Conservation (phyloP, 1,139 yeast species). For the Pichia sorboxylosa region DNA sequence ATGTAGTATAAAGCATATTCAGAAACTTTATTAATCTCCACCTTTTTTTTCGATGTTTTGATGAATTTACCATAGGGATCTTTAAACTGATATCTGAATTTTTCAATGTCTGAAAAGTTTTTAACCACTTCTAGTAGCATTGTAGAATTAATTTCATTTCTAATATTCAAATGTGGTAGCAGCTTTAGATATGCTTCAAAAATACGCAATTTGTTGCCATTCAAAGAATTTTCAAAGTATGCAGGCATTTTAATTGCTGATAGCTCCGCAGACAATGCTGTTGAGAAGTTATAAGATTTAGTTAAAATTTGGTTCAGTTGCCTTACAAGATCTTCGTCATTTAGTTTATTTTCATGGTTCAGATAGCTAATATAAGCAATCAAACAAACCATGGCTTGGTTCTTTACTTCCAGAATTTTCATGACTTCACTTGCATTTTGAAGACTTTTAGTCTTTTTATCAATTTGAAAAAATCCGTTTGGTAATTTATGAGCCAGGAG, state of each 20-base stretch:
- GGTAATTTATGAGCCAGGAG: constrained; percentile 45
- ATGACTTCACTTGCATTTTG: constrained; percentile 29
- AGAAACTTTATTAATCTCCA: constrained; percentile 3
- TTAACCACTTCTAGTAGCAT: constrained; percentile 33
- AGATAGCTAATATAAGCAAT: constrained; percentile 29
- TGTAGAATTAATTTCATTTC: constrained; percentile 33
- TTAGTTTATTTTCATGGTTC: constrained; percentile 15
- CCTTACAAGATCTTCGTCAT: constrained; percentile 30
- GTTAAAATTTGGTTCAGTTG: constrained; percentile 33
- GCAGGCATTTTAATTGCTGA: constrained; percentile 6
- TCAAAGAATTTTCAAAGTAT: constrained; percentile 19
- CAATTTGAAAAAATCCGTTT: constrained; percentile 21
- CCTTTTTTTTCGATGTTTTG: constrained; percentile 9
- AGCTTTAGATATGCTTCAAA: constrained; percentile 32
- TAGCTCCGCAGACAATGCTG: constrained; percentile 20
- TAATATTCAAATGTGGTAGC: constrained; percentile 27
- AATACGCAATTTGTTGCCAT: constrained; percentile 31
- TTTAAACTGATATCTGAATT: constrained; percentile 16
- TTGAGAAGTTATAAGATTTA: constrained; percentile 28
- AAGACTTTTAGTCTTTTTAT: constrained; percentile 16
- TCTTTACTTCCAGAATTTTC: constrained; percentile 34
- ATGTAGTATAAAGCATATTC: constrained; percentile 19
- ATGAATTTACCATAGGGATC: constrained; percentile 7
- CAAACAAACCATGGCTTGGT: constrained; percentile 36
- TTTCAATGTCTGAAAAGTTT: constrained; percentile 31